These are phyloP conservation scores for Lactarius akahatsu DNA, from an alignment of 768 basidiomycete genomes.

Conservation along the genomic window DNA sequence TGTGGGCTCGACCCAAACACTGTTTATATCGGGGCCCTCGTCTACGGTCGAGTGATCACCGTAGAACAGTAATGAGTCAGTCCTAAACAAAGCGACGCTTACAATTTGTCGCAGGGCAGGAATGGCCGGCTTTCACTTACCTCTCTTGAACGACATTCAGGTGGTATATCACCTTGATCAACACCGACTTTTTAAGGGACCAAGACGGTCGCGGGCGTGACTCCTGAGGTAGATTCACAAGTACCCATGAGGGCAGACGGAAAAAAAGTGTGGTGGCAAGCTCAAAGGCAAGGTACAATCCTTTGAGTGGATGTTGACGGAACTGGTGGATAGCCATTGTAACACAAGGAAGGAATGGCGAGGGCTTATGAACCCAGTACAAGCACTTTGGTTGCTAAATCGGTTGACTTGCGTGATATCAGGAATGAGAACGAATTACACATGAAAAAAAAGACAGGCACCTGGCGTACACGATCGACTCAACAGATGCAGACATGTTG, in stretches of 20 bases:
- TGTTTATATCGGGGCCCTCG: constrained; percentile 22
- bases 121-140: neutral
- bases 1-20: constrained; percentile 30
- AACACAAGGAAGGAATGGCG: neutral
- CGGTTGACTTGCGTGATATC: neutral
- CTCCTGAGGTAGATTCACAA: constrained; percentile 6
- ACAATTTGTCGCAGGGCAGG: neutral
- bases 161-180: constrained; percentile 8
- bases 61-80: constrained; percentile 16
- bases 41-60: constrained; percentile 22
- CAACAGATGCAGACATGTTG: neutral
- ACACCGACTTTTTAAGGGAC: constrained; percentile 15
- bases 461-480: neutral
- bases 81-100: neutral
- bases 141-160: constrained; percentile 10
- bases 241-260: constrained; percentile 21
- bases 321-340: constrained; percentile 22
- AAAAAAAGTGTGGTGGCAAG: constrained; percentile 13
- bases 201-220: constrained; percentile 20
- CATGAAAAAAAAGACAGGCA: neutral
- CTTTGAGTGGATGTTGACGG: constrained; percentile 19
- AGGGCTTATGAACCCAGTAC: neutral
- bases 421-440: neutral
- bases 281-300: constrained; percentile 22
- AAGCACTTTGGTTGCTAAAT: constrained; percentile 4